These are phyloP conservation scores for Cicer bijugum DNA, from an alignment of 306 rosid genomes.

Conservation along the genomic window DNA sequence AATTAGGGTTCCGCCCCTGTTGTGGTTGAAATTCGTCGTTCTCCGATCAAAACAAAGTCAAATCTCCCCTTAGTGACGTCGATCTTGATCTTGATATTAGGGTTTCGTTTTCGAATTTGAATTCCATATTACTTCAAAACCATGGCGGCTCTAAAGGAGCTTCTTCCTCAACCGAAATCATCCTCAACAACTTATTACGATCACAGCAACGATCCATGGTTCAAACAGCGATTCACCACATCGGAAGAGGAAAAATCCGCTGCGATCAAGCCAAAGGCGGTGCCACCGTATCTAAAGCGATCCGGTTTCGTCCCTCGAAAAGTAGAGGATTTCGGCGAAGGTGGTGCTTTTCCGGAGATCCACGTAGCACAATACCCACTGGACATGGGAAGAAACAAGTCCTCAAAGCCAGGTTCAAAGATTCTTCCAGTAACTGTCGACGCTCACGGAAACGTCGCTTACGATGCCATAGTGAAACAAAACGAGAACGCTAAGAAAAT, in stretches of 20 bases:
- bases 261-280: conserved; percentile 56
- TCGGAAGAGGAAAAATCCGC: conserved; percentile 63
- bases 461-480: conserved; percentile 87
- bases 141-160: conserved; percentile 77
- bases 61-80: no score
- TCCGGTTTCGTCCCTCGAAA: conserved; percentile 85
- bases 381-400: conserved; percentile 77
- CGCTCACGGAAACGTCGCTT: conserved; percentile 78
- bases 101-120: no score
- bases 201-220: conserved; percentile 90
- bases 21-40: background rate
- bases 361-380: conserved; percentile 91
- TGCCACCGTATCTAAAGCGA: conserved; percentile 75
- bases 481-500: conserved; percentile 80
- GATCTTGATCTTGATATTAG: no score
- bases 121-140: background rate
- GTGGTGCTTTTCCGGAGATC: conserved; percentile 92
- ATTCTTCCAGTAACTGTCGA: conserved; percentile 84
- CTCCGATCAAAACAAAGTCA: background rate
- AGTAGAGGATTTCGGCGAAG: conserved; percentile 85
- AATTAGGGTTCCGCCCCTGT: background rate
- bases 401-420: conserved; percentile 62
- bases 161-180: conserved; percentile 71
- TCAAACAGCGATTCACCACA: conserved; percentile 73
- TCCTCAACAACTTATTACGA: conserved; percentile 68